Evolutionary conservation across 257 asterid species (phyloP), one percentile per base, ranked within the genome.

Genomic region (Datura wrightii): DNA sequence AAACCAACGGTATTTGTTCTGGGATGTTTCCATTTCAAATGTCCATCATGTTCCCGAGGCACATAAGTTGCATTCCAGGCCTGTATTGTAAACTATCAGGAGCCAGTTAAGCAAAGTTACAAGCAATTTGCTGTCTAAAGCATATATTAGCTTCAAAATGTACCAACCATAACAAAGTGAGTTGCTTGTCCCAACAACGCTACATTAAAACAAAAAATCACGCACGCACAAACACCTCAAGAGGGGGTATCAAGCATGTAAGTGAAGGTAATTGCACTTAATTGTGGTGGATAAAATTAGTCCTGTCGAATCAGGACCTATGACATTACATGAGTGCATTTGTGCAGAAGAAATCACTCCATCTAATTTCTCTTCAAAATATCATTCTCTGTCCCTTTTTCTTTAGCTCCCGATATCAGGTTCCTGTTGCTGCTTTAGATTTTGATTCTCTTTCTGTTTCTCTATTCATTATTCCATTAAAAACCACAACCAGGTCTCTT

Each of bases 151-250:
- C 62, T 50, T 76, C 46, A 36, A 46, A 76, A 76, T 52, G 15
- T 78, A 78, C 82, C 82, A 9, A 34, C 82, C 82, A 78, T 14
- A 78, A 50, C 82, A 24, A 52, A 78, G 62, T 24, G 63, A 78
- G 46, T 31, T 24, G 63, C 63, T 52, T 46, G 34, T 31, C 48
- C 63, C 62, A 34, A 34, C 15, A 52, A 53, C 46, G 50, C 31
- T 14, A 48, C 44, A 7, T 50, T 7, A 14, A 14, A 52, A 31
- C 14, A 37, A 34, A 50, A n/a, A 78, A 76, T 10, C 24, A 52
- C 2, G 2, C 63, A 48, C 11, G 16, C 59, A 41, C 15, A 52
- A 63, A 52, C 82, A 78, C 63, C 19, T 48, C 41, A 52, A 78
- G 63, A 78, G 82, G 60, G 58, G 46, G 24, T 16, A 50, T 31